Base-by-base conservation (phyloP, 139 green algal genomes). In the Picochlorum sp. region DNA sequence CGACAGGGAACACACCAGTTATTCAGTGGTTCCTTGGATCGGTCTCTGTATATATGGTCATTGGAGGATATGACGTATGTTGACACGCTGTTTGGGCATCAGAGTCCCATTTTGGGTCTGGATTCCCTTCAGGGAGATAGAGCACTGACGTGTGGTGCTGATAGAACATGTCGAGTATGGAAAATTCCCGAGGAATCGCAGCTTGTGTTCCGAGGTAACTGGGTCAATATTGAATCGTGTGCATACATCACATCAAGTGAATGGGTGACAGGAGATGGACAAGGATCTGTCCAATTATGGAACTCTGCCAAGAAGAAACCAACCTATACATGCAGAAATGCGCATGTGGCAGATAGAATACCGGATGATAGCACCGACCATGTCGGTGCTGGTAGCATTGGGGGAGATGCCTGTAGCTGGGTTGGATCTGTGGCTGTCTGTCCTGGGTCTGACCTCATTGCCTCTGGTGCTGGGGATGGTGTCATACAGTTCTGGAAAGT, bases 181-280 rank as follows among this genome's bases (percentile, higher is more conserved):
- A 98, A 98, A 77, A 80, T 98, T n/a, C 77, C 87, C 0, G 92
- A 98, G 52, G 92, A 97, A 75, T 88, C 75, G 38, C 92, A 98
- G 78, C 83, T 98, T n/a, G 77, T 98, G 3, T 97, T 95, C 77
- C 76, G 87, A 15, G 52, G 47, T 15, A 68, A 77, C 69, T 73
- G 69, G 45, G 52, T 61, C 11, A 80, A 73, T 23, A 73, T 95
- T 5, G 87, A 94, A 54, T 85, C 78, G 74, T 79, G 66, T 45
- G 57, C 64, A 47, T 70, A 78, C 54, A 41, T 89, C 13, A 83
- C 79, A 20, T 54, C 69, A n/a, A 83, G 72, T 1, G 84, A 92
- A 61, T 97, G 90, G 89, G 57, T 96, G 18, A 87, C 79, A 0
- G 89, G 89, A 38, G 68, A 71, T 4, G 76, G 80, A 15, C 87